phyloP scores from a whole-genome alignment of 305 asterid species.

The Solanum aculeatissimum region DNA sequence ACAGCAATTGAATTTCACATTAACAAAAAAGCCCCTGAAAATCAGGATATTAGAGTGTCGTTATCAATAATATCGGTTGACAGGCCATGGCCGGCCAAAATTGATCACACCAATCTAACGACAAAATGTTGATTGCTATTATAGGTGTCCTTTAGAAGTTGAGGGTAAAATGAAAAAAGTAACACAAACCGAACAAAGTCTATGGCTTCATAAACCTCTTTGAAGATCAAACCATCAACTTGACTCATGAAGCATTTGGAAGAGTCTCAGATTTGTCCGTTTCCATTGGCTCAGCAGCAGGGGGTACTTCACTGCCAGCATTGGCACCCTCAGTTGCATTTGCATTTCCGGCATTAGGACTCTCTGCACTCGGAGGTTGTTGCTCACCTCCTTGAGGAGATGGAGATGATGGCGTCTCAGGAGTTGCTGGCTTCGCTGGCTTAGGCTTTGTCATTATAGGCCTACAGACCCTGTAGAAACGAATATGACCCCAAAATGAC shows the following conservation, averaged over 20 bases:
- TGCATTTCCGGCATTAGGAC: slow-evolving; percentile 9
- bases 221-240: background rate
- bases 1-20: background rate
- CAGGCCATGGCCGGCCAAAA: background rate
- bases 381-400: slow-evolving; percentile 43
- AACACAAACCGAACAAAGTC: background rate
- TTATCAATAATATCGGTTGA: background rate
- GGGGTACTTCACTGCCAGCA: slow-evolving; percentile 23
- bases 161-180: background rate
- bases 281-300: slow-evolving; percentile 60
- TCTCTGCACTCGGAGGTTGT: slow-evolving; percentile 27
- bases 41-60: background rate
- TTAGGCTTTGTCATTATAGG: slow-evolving; percentile 79
- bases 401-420: slow-evolving; percentile 53
- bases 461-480: slow-evolving; percentile 50
- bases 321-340: slow-evolving; percentile 21
- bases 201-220: background rate
- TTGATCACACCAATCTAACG: background rate
- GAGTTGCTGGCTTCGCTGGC: slow-evolving; percentile 62
- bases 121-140: background rate
- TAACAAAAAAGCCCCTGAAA: background rate
- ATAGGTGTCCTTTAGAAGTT: background rate
- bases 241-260: background rate
- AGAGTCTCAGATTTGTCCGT: slow-evolving; percentile 20
- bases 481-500: background rate